Percentiles rank a stretch among this genome's conserved stretches.
These are phyloP conservation scores for Wallacemonas sp. DNA, from an alignment of 208 protist genomes.

Conservation along the genomic window DNA sequence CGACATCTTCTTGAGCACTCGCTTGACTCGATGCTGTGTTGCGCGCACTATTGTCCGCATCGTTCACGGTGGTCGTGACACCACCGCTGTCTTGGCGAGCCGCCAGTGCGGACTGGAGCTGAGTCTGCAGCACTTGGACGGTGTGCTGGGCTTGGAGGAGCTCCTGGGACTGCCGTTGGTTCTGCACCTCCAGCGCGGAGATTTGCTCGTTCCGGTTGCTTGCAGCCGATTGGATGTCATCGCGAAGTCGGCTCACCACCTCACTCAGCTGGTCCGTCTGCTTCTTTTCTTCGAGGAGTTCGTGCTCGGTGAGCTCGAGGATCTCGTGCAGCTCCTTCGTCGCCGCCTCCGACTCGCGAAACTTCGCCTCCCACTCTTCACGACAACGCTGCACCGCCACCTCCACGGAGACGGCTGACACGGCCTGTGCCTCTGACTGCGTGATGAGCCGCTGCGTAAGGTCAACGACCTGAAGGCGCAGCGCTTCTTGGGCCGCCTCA, in stretches of 20 bases:
- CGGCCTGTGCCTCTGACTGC: neutral
- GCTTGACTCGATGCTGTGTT: neutral
- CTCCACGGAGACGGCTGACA: neutral
- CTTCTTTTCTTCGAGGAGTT: slow-evolving; percentile 31
- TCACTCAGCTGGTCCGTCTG: slow-evolving; percentile 26
- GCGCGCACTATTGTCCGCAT: neutral
- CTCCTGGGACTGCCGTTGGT: slow-evolving; percentile 4
- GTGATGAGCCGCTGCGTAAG: neutral
- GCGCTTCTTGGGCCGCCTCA: neutral
- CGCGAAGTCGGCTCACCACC: slow-evolving; percentile 17
- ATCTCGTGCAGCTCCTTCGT: slow-evolving; percentile 30
- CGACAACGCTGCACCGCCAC: slow-evolving; percentile 3
- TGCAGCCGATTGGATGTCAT: slow-evolving; percentile 14
- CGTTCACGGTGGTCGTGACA: too few relatives aligned
- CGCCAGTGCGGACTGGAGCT: neutral
- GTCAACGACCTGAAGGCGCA: neutral
- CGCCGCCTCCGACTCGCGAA: neutral
- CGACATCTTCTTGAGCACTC: neutral
- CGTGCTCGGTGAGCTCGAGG: slow-evolving; percentile 36
- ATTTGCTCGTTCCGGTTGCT: slow-evolving; percentile 4
- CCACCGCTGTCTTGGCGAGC: neutral
- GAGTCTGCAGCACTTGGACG: slow-evolving; percentile 11
- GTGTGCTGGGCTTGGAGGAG: neutral
- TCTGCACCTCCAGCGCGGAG: neutral
- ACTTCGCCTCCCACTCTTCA: slow-evolving; percentile 5